Evolutionary conservation across 192 early-diverging fungal genomes (phyloP).

Genomic region (Spinellus fusiger): DNA sequence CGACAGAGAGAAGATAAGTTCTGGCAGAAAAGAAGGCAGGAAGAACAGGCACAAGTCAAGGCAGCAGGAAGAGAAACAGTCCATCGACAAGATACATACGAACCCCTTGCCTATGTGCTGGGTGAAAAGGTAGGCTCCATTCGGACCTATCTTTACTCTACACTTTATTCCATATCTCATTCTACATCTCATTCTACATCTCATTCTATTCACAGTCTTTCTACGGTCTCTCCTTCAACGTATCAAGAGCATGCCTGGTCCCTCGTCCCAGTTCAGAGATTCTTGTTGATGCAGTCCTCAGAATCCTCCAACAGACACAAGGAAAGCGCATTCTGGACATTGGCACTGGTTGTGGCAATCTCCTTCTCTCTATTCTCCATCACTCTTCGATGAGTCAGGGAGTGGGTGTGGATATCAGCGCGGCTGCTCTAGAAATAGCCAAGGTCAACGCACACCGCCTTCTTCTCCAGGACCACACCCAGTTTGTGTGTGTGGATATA

Average conservation of each 20-base stretch:
- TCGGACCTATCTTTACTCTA: no score
- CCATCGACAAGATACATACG: conserved; percentile 20
- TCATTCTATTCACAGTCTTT: conserved; percentile 43
- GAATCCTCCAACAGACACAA: conserved; percentile 1
- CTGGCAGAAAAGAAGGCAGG: conserved; percentile 30
- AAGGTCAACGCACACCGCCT: conserved; percentile 38
- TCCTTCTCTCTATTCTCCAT: conserved; percentile 54
- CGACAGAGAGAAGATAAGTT: conserved; percentile 53
- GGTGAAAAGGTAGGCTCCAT: conserved; percentile 48
- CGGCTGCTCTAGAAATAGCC: conserved; percentile 47
- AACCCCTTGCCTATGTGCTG: conserved; percentile 43
- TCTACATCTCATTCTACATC: not conserved
- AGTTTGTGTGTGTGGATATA: conserved; percentile 40
- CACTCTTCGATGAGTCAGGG: conserved; percentile 31
- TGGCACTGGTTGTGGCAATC: conserved; percentile 71
- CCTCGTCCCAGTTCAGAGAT: conserved; percentile 65
- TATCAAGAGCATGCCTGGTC: conserved; percentile 60
- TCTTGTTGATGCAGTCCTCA: conserved; percentile 48
- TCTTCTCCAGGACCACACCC: conserved; percentile 22
- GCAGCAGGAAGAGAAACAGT: conserved; percentile 15
- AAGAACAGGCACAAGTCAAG: conserved; percentile 38
- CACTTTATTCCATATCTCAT: not conserved
- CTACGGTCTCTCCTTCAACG: conserved; percentile 46
- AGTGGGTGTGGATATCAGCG: conserved; percentile 63
- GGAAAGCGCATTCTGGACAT: conserved; percentile 51